Conservation (phyloP, 1,284 basidiomycete genomes). For the Abortiporus biennis region DNA sequence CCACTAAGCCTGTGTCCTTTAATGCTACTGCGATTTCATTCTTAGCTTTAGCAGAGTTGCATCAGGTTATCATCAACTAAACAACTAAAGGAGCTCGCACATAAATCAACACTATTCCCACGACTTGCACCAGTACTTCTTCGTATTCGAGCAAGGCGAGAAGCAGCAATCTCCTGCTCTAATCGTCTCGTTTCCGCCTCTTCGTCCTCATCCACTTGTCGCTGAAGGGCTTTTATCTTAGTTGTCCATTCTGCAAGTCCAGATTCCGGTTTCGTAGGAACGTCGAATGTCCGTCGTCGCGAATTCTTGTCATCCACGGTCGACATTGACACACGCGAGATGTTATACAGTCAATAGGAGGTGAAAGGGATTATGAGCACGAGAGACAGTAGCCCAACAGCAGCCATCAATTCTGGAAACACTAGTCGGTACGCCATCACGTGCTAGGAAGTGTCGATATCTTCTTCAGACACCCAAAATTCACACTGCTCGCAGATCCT, state of each 20-base stretch:
- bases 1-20: conserved; percentile 18
- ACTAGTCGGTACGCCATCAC: too few species aligned
- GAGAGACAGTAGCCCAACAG: too few species aligned
- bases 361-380: too few species aligned
- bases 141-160: conserved; percentile 58
- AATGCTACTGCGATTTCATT: conserved; percentile 16
- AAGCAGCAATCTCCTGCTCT: conserved; percentile 71
- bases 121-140: conserved; percentile 43
- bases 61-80: background rate
- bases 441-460: too few species aligned
- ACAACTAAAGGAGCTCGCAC: conserved; percentile 31
- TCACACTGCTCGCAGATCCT: too few species aligned
- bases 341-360: too few species aligned
- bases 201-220: conserved; percentile 73
- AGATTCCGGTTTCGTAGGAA: conserved; percentile 42
- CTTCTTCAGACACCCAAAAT: too few species aligned
- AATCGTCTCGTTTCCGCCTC: conserved; percentile 66
- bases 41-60: conserved; percentile 16
- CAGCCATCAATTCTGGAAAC: too few species aligned
- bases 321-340: too few species aligned
- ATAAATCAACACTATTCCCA: conserved; percentile 34
- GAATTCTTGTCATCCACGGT: conserved; percentile 12
- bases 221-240: conserved; percentile 71
- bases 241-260: conserved; percentile 75
- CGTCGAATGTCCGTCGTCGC: conserved; percentile 31